phyloP scores from a whole-genome alignment of 2,329 filamentous ascomycete genomes.

The Septoria linicola region DNA sequence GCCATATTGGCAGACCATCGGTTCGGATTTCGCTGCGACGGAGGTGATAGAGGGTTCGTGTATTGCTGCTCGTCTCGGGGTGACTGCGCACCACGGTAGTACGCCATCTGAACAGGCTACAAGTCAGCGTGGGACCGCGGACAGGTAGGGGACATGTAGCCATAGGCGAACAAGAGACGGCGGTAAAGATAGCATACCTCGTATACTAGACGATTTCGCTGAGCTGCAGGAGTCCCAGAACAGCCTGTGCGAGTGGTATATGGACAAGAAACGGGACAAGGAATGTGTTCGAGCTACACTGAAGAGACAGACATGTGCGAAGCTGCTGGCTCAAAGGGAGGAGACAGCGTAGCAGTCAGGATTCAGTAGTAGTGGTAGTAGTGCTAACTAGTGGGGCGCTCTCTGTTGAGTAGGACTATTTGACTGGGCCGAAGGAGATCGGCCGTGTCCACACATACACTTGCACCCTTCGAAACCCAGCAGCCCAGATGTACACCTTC shows the following conservation, averaged over 20 bases:
- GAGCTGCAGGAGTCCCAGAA: slow-evolving; percentile 3
- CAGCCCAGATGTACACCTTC: too few relatives aligned
- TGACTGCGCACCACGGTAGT: slow-evolving; percentile 71
- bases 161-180: background rate
- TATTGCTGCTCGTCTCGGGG: slow-evolving; percentile 69
- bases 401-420: too few relatives aligned
- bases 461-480: too few relatives aligned
- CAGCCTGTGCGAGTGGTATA: slow-evolving; percentile 3
- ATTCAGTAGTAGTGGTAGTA: background rate
- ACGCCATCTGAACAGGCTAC: slow-evolving; percentile 54
- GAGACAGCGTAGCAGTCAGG: background rate
- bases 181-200: background rate
- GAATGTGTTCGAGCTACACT: slow-evolving; percentile 4
- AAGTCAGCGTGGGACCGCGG: slow-evolving; percentile 14
- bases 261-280: background rate
- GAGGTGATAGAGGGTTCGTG: slow-evolving; percentile 52
- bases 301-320: slow-evolving; percentile 10
- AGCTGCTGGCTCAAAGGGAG: background rate
- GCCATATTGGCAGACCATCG: slow-evolving; percentile 35
- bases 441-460: too few relatives aligned
- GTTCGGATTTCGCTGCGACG: slow-evolving; percentile 35
- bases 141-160: background rate
- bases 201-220: background rate
- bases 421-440: too few relatives aligned
- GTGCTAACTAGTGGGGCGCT: too few relatives aligned